Percentiles rank a stretch among this genome's conserved stretches.
These are phyloP conservation scores for Hippophae rhamnoides DNA, from an alignment of 306 rosid genomes.

Conservation along the genomic window DNA sequence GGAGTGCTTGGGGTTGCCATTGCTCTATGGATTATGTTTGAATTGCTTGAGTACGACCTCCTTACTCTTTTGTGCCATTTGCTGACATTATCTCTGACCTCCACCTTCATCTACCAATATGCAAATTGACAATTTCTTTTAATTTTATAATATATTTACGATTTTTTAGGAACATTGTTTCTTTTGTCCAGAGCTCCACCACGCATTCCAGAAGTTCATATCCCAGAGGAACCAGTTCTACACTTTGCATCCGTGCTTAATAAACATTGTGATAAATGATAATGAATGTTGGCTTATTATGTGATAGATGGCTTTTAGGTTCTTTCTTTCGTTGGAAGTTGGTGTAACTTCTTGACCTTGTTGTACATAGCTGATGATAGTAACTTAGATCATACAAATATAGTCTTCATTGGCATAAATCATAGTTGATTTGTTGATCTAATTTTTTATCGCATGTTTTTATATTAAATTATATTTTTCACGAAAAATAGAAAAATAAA, in stretches of 20 bases:
- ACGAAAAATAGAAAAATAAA: constrained; percentile 68
- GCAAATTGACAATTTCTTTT: not conserved
- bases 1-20: constrained; percentile 61
- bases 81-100: constrained; percentile 47
- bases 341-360: constrained; percentile 81
- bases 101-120: constrained; percentile 72
- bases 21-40: constrained; percentile 72
- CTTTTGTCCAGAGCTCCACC: constrained; percentile 51
- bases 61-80: constrained; percentile 63
- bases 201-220: constrained; percentile 52
- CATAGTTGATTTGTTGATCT: too few species aligned
- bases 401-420: too few species aligned
- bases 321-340: constrained; percentile 58
- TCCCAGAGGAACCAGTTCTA: constrained; percentile 63
- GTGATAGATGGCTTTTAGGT: constrained; percentile 72
- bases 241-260: constrained; percentile 48
- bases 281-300: constrained; percentile 14
- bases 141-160: not conserved
- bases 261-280: not conserved
- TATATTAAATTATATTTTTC: constrained; percentile 49
- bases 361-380: constrained; percentile 56
- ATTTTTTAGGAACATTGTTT: constrained; percentile 2
- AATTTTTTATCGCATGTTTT: not conserved
- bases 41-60: constrained; percentile 62
- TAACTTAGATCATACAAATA: too few species aligned